Evolutionary conservation across 73 alveolate genomes (phyloP).

Genomic region (Paramecium biaurelia): DNA sequence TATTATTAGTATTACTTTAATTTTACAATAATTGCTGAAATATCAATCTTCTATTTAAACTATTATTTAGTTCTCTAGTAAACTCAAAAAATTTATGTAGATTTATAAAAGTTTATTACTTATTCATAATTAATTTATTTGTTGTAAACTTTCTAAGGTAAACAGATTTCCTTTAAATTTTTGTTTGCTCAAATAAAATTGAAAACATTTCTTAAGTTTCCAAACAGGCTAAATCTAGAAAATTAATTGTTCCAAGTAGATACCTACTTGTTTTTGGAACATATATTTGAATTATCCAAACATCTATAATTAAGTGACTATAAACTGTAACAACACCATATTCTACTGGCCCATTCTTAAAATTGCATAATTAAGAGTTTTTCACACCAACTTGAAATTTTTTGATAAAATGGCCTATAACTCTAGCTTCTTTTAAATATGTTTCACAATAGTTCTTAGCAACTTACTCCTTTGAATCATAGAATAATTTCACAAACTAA

Average conservation of each 20-base stretch:
- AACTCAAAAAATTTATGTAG: slow-evolving; percentile 23
- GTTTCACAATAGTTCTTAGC: slow-evolving; percentile 43
- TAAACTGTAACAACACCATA: slow-evolving; percentile 27
- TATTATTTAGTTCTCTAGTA: slow-evolving; percentile 22
- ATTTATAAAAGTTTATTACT: slow-evolving; percentile 8
- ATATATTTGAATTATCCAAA: slow-evolving; percentile 28
- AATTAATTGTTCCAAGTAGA: slow-evolving; percentile 9
- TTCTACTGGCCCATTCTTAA: neutral
- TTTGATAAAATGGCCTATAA: slow-evolving; percentile 20
- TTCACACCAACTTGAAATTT: neutral
- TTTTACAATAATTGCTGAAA: neutral
- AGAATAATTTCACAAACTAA: neutral
- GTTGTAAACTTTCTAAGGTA: neutral
- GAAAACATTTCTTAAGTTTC: neutral
- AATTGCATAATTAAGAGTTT: neutral
- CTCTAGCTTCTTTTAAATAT: slow-evolving; percentile 14
- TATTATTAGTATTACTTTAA: neutral
- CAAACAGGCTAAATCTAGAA: slow-evolving; percentile 21
- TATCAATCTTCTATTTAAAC: neutral
- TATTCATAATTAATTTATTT: neutral
- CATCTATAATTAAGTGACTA: slow-evolving; percentile 16
- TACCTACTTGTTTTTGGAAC: slow-evolving; percentile 50
- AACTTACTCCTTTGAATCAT: slow-evolving; percentile 11
- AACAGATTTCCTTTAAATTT: neutral
- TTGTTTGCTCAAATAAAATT: neutral